Conservation (phyloP, 2,329 filamentous ascomycete genomes). For the Metarhizium guizhouense region DNA sequence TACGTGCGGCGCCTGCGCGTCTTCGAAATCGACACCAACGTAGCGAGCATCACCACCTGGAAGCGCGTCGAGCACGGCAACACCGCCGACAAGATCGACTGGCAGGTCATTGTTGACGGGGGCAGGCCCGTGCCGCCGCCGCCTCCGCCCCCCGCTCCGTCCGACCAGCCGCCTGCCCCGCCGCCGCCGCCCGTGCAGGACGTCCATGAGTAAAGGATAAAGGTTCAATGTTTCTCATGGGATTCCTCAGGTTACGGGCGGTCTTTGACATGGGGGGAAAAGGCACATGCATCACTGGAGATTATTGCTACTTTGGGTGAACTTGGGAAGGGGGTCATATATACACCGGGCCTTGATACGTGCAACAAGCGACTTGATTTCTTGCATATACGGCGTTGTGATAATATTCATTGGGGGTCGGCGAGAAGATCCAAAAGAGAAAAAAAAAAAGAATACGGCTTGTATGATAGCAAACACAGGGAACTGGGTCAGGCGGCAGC, state of each 20-base stretch:
- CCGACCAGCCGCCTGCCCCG: constrained; percentile 1
- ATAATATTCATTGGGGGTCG: not conserved
- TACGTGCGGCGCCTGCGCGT: constrained; percentile 78
- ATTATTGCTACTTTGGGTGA: no score
- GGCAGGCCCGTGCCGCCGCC: constrained; percentile 35
- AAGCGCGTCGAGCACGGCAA: constrained; percentile 72
- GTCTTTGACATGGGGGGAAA: no score
- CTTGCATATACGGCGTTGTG: not conserved
- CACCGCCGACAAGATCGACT: constrained; percentile 43
- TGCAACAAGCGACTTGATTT: not conserved
- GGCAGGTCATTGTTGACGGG: constrained; percentile 58
- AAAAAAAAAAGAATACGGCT: not conserved
- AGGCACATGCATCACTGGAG: no score
- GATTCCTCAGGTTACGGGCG: no score
- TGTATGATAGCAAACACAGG: not conserved
- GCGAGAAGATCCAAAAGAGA: not conserved
- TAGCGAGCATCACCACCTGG: constrained; percentile 82
- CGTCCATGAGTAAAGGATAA: constrained; percentile 4
- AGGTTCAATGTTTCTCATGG: no score
- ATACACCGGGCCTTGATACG: not conserved
- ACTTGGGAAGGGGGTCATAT: no score
- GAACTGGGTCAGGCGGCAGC: not conserved
- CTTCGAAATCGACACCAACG: constrained; percentile 90
- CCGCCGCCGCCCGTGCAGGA: constrained; percentile 8
- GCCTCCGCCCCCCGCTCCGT: constrained; percentile 7